Evolutionary conservation across 352 stramenopile genomes (phyloP), one percentile per base, ranked within the genome.

Genomic region (Halophytophthora batemanensis): DNA sequence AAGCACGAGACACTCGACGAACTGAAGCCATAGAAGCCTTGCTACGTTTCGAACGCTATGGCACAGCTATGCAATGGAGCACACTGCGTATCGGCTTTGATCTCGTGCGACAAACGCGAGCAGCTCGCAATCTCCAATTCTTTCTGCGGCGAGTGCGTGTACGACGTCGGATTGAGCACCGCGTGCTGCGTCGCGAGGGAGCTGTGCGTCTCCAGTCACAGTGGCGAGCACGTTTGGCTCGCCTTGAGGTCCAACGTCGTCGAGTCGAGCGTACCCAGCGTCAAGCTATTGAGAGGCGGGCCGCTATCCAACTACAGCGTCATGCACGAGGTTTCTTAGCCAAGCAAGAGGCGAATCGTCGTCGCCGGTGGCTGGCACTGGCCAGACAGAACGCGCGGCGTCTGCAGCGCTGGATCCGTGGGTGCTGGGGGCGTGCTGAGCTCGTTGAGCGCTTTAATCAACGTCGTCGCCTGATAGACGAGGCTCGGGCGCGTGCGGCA

Each of bases 41-140:
- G 10, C 47, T 88, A 15, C 44, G 52, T 8, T 85, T 91, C 23
- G 81, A 91, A 45, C 52, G 49, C 18, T 82, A 77, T 36, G 75
- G 77, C 3, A 66, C 64, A 0, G 61, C 56, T 1, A 84, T 89
- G 65, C 64, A 66, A 29, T 87, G 81, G 76, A 60, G 57, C 17
- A 77, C 75, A 2, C 55, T 87, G 4, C 69, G 61, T n/a, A 71
- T 75, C 41, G 77, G 76, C 37, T 73, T 85, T 43, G 71, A 87
- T 31, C 44, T 87, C 40, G 36, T 74, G 18, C 48, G 81, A 12
- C 72, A 86, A 31, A 80, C 66, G 33, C 55, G 64, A 3, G 77
- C 69, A 22, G 71, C 81, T 17, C 48, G 64, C 23, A 65, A 59
- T 0, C 69, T 89, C 22, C 75, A 85, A 50, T 63, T 69, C 21